phyloP scores from a whole-genome alignment of 192 early-diverging fungal genomes.

The Umbelopsis isabellina region DNA sequence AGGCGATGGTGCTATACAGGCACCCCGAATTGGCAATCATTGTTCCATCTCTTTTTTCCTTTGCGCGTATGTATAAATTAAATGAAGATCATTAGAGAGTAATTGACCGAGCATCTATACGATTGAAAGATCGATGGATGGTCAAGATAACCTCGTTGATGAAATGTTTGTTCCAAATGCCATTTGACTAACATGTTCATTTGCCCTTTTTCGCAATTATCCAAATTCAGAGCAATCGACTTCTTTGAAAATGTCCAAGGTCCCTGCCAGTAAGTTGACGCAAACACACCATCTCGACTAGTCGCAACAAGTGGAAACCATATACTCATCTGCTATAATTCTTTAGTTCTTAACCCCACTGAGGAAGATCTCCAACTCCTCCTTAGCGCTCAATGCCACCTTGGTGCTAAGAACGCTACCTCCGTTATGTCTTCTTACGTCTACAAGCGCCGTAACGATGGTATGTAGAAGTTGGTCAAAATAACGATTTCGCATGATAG shows the following conservation, averaged over 20 bases:
- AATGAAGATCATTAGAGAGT: background rate
- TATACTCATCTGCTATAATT: constrained; percentile 5
- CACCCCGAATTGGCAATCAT: background rate
- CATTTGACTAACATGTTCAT: background rate
- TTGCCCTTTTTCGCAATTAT: background rate
- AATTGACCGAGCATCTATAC: constrained; percentile 4
- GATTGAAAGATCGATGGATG: background rate
- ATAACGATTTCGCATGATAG: background rate
- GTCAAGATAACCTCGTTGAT: background rate
- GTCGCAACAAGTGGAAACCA: background rate
- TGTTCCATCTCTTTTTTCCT: constrained; percentile 13
- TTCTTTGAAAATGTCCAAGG: constrained; percentile 18
- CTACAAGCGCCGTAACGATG: constrained; percentile 94
- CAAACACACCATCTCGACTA: background rate
- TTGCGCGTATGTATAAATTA: constrained; percentile 20
- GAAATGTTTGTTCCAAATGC: background rate
- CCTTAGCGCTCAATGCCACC: constrained; percentile 93
- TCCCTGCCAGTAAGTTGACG: constrained; percentile 19
- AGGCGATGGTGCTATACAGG: background rate
- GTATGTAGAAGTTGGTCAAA: constrained; percentile 38
- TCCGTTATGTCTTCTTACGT: constrained; percentile 93
- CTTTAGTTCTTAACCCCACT: constrained; percentile 65
- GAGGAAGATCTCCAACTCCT: constrained; percentile 93
- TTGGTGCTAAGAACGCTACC: constrained; percentile 97
- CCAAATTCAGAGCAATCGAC: constrained; percentile 12